Percentiles rank a stretch among this genome's conserved stretches.
Evolutionary conservation across 1,139 yeast genomes (phyloP).

Genomic region (Kazachstania sp.): DNA sequence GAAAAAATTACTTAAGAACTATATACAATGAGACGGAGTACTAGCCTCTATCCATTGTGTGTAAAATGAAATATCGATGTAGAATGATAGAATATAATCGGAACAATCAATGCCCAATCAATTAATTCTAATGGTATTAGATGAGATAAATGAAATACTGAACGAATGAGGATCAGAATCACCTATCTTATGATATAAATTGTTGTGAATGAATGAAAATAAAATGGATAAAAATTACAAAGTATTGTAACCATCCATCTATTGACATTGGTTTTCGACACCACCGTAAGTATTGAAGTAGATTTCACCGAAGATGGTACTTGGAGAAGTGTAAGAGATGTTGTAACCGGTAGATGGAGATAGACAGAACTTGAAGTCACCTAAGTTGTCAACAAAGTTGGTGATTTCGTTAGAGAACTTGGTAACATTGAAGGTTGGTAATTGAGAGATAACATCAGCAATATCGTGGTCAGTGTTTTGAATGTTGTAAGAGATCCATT

Average conservation of each 20-base stretch:
- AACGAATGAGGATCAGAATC: no score
- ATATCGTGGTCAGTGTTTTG: background rate
- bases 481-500: constrained; percentile 2
- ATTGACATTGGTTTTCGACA: background rate
- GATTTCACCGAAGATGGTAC: constrained; percentile 1
- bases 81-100: background rate
- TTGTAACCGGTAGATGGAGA: constrained; percentile 1
- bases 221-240: background rate
- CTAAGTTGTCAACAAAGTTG: background rate
- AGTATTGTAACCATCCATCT: background rate
- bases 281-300: constrained; percentile 3
- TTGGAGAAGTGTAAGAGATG: constrained; percentile 1
- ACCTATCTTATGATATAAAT: no score
- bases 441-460: background rate
- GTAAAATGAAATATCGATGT: background rate
- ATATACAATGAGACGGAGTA: background rate
- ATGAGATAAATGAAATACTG: background rate
- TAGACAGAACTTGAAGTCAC: constrained; percentile 3
- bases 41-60: background rate
- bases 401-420: background rate
- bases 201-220: background rate
- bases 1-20: background rate
- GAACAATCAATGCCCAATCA: background rate
- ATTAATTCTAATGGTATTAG: background rate
- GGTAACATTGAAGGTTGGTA: background rate